These are phyloP conservation scores for Effrenium voratum DNA, from an alignment of 73 alveolate species.

Conservation along the genomic window DNA sequence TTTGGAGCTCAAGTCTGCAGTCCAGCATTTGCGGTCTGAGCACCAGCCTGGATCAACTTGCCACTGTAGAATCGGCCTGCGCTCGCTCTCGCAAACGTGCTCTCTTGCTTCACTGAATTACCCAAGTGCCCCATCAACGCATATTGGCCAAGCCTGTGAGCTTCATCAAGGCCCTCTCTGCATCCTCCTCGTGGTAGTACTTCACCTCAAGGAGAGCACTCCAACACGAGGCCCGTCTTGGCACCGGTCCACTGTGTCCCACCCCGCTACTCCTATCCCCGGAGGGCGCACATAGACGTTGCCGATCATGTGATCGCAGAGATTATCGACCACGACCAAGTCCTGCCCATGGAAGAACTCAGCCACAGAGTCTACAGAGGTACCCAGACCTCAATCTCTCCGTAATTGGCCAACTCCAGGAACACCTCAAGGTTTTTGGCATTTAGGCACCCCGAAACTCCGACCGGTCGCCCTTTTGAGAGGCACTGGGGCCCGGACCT, in stretches of 20 bases:
- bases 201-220: conserved; percentile 94
- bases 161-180: conserved; percentile 98
- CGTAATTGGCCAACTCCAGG: conserved; percentile 98
- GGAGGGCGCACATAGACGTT: conserved; percentile 96
- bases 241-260: background rate
- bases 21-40: no score
- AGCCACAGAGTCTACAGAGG: background rate
- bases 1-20: no score
- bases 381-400: conserved; percentile 97
- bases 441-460: background rate
- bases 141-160: conserved; percentile 94
- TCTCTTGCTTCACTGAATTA: background rate
- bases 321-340: conserved; percentile 99
- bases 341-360: conserved; percentile 94
- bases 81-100: background rate
- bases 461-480: background rate
- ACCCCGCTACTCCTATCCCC: background rate
- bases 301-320: conserved; percentile 99
- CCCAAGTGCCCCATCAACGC: background rate
- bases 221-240: background rate
- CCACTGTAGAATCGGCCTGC: conserved; percentile 98
- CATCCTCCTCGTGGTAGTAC: conserved; percentile 98
- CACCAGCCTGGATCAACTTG: conserved; percentile 96
- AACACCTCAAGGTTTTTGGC: conserved; percentile 95
- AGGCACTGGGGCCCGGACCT: background rate